phyloP scores from a whole-genome alignment of 768 basidiomycete species.

The Pseudohyphozyma bogoriensis region DNA sequence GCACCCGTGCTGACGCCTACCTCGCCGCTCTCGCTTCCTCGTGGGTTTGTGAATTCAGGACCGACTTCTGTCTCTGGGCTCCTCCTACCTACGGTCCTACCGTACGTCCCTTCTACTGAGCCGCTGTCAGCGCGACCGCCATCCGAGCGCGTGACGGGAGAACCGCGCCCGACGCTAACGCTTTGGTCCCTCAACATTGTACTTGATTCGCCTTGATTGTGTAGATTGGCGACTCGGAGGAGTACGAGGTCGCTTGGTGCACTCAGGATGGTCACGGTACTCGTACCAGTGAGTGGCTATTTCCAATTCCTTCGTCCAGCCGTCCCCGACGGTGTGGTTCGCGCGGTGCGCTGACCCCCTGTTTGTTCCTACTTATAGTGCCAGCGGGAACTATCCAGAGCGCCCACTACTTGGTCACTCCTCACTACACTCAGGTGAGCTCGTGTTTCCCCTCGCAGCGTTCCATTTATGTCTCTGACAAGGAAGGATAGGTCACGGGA shows the following conservation, averaged over 20 bases:
- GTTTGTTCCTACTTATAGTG: constrained; percentile 4
- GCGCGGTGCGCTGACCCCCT: not conserved
- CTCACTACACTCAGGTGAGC: constrained; percentile 63
- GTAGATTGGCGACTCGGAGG: constrained; percentile 40
- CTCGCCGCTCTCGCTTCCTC: too few relatives aligned
- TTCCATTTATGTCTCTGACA: not conserved
- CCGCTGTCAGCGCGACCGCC: too few relatives aligned
- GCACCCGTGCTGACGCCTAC: too few relatives aligned
- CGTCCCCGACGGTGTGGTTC: not conserved
- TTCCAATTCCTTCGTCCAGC: too few relatives aligned
- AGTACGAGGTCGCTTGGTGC: constrained; percentile 40
- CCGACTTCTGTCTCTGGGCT: not conserved
- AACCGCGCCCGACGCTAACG: too few relatives aligned
- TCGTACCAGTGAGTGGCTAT: not conserved
- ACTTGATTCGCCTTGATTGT: too few relatives aligned
- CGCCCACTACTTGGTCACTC: constrained; percentile 58
- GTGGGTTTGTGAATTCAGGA: not conserved
- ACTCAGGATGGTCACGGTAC: constrained; percentile 15
- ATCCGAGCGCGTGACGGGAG: too few relatives aligned
- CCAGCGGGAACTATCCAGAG: constrained; percentile 39
- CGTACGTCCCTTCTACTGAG: too few relatives aligned
- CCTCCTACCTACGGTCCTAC: not conserved
- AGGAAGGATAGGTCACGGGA: too few relatives aligned
- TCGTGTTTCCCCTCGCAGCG: too few relatives aligned
- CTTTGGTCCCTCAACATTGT: too few relatives aligned